phyloP scores from a whole-genome alignment of 2,329 filamentous ascomycete species.

The Aspergillus ochraceus region DNA sequence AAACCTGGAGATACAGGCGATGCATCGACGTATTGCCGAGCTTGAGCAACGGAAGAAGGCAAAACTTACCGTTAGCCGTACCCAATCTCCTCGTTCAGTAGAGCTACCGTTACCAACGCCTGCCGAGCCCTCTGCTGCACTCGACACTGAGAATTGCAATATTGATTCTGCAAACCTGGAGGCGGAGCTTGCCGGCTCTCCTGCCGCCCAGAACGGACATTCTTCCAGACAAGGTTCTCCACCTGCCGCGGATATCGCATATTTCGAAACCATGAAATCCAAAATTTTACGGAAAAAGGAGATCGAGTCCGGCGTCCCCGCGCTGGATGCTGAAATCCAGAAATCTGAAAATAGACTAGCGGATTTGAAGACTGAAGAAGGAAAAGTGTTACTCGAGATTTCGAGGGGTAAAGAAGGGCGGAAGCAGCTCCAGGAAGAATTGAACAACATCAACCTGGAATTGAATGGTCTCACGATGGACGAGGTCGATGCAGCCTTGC shows the following conservation, averaged over 20 bases:
- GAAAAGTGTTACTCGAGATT: conserved; percentile 47
- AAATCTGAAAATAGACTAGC: conserved; percentile 36
- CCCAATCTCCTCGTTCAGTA: conserved; percentile 34
- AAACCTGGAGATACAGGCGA: conserved; percentile 49
- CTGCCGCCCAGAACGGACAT: neutral
- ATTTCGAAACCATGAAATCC: conserved; percentile 34
- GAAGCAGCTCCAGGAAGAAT: conserved; percentile 48
- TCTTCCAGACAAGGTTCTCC: neutral
- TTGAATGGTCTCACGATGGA: conserved; percentile 48
- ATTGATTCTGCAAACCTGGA: neutral
- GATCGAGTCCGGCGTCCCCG: conserved; percentile 50
- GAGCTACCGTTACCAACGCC: conserved; percentile 25
- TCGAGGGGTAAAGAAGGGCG: conserved; percentile 44
- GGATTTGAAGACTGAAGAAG: conserved; percentile 36
- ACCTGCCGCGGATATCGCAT: conserved; percentile 20
- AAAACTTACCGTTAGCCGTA: conserved; percentile 39
- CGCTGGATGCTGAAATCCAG: conserved; percentile 46
- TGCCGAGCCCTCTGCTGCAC: conserved; percentile 8
- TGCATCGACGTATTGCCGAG: conserved; percentile 53
- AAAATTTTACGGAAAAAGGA: conserved; percentile 48
- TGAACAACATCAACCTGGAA: conserved; percentile 50
- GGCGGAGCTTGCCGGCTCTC: no score
- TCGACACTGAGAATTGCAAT: neutral
- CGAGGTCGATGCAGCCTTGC: conserved; percentile 41
- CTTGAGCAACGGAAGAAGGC: conserved; percentile 46